A percentile compares a stretch with the other conserved stretches of the same genome.
Conservation (phyloP, 2,329 filamentous ascomycete genomes). For the Cladosporium austrohemisphaericum region DNA sequence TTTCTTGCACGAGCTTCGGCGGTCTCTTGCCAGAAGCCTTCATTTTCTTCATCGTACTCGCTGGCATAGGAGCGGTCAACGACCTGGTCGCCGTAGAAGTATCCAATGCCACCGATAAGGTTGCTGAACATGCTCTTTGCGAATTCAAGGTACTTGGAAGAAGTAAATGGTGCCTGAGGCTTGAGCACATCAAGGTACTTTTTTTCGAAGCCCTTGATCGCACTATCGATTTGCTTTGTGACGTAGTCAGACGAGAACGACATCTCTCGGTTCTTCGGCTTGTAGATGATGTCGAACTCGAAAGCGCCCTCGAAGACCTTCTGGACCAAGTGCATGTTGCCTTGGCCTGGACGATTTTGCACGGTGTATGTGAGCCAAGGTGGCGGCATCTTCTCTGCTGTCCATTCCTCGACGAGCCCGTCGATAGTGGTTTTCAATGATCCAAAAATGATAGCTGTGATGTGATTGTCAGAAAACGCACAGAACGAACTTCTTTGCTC, state of each 20-base stretch:
- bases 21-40: conserved; percentile 92
- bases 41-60: conserved; percentile 92
- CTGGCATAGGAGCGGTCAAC: conserved; percentile 88
- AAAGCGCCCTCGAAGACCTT: conserved; percentile 88
- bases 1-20: conserved; percentile 70
- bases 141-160: conserved; percentile 69
- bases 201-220: conserved; percentile 66
- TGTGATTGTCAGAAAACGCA: conserved; percentile 43
- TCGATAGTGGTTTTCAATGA: conserved; percentile 64
- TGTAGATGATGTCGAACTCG: conserved; percentile 88
- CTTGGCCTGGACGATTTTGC: conserved; percentile 61
- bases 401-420: conserved; percentile 55
- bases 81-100: conserved; percentile 84
- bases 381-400: conserved; percentile 66
- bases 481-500: conserved; percentile 29
- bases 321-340: conserved; percentile 84
- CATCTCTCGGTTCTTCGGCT: conserved; percentile 60
- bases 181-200: conserved; percentile 71
- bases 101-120: conserved; percentile 87
- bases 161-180: conserved; percentile 70
- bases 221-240: conserved; percentile 63
- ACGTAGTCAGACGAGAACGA: conserved; percentile 53
- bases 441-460: conserved; percentile 55
- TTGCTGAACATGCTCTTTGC: conserved; percentile 92
- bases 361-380: conserved; percentile 84